Conservation (phyloP, 2,329 filamentous ascomycete genomes). For the Alternaria consortialis region DNA sequence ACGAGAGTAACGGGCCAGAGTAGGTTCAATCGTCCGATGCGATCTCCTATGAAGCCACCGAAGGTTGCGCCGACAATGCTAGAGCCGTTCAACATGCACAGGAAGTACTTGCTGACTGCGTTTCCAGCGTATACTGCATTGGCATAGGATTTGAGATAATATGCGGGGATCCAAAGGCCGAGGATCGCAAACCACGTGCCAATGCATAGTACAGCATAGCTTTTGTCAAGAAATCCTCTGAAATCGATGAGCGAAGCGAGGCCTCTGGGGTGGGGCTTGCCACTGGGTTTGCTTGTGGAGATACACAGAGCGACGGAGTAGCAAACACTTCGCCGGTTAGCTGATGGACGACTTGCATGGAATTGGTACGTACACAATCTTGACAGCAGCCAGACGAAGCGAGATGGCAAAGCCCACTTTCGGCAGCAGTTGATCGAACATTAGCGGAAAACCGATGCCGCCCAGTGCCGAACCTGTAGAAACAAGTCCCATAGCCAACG, state of each 20-base stretch:
- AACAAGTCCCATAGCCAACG: conserved; percentile 55
- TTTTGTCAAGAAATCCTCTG: conserved; percentile 42
- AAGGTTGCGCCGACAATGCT: conserved; percentile 64
- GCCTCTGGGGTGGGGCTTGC: conserved; percentile 29
- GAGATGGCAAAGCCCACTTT: conserved; percentile 68
- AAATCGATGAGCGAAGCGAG: conserved; percentile 43
- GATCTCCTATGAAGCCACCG: conserved; percentile 63
- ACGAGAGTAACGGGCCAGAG: conserved; percentile 60
- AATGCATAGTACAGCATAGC: conserved; percentile 42
- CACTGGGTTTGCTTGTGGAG: conserved; percentile 37
- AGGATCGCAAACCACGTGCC: conserved; percentile 42
- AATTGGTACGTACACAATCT: conserved; percentile 31
- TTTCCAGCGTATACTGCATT: conserved; percentile 61
- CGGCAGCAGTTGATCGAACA: conserved; percentile 64
- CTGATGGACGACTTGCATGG: no score
- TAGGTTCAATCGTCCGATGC: conserved; percentile 63
- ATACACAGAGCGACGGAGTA: conserved; percentile 51
- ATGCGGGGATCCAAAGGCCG: conserved; percentile 43
- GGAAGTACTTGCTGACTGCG: conserved; percentile 56
- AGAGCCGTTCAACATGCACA: conserved; percentile 58
- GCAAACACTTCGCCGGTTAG: conserved; percentile 56
- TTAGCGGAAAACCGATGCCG: conserved; percentile 65
- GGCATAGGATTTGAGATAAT: conserved; percentile 64
- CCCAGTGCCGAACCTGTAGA: conserved; percentile 53
- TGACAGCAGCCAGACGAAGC: conserved; percentile 69